Evolutionary conservation across 352 stramenopile species (phyloP).

Genomic region (Sclerospora graminicola): DNA sequence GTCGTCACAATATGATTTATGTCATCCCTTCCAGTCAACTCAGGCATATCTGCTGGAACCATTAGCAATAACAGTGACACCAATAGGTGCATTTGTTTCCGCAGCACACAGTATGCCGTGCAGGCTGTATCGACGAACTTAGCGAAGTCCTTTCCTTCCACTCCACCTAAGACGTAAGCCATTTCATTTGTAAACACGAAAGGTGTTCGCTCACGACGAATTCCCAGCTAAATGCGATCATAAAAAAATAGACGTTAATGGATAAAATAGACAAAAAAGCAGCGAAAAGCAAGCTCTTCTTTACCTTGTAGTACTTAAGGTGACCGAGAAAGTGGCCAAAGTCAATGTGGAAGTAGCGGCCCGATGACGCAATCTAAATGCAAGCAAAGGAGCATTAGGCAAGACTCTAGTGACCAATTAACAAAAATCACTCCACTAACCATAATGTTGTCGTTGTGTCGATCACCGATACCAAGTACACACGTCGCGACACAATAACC

Average conservation of each 20-base stretch:
- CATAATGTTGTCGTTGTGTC: conserved; percentile 96
- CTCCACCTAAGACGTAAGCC: conserved; percentile 75
- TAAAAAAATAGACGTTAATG: neutral
- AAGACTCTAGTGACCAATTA: neutral
- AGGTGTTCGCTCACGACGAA: conserved; percentile 71
- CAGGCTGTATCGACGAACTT: conserved; percentile 68
- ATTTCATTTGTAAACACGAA: conserved; percentile 88
- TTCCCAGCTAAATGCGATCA: conserved; percentile 37
- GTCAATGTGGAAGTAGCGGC: conserved; percentile 86
- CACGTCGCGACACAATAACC: conserved; percentile 92
- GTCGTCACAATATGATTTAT: conserved; percentile 82
- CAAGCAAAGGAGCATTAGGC: neutral
- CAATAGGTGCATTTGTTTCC: conserved; percentile 82
- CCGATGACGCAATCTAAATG: conserved; percentile 49
- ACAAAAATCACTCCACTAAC: conserved; percentile 20
- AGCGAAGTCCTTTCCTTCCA: conserved; percentile 56
- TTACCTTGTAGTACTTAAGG: conserved; percentile 72
- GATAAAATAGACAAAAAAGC: neutral
- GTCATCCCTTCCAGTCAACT: conserved; percentile 67
- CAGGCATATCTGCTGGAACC: conserved; percentile 81
- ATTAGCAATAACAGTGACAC: conserved; percentile 79
- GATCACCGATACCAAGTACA: conserved; percentile 91
- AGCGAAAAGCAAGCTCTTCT: neutral
- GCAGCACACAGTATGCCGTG: conserved; percentile 62
- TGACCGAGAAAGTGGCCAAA: conserved; percentile 83